Conservation (phyloP, 75 land plant species). For the Pinus taeda region DNA sequence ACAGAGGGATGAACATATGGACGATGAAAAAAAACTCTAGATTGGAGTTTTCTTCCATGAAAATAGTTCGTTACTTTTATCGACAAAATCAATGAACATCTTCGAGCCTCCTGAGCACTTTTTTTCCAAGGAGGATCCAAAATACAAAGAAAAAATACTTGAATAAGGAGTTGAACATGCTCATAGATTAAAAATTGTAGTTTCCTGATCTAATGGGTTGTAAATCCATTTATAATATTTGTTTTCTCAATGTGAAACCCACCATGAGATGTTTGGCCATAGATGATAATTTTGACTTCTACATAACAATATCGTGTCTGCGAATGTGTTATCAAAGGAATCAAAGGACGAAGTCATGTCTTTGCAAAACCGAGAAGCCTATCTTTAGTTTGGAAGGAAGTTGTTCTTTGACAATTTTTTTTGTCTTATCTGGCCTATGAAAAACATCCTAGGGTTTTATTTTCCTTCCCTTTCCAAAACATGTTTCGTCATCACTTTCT, state of each 20-base stretch:
- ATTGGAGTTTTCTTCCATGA: conserved; percentile 46
- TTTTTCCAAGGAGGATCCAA: conserved; percentile 78
- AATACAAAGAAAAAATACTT: conserved; percentile 74
- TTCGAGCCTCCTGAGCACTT: conserved; percentile 56
- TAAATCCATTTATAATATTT: conserved; percentile 43
- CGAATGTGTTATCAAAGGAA: conserved; percentile 45
- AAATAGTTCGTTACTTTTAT: conserved; percentile 48
- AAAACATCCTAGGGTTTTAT: conserved; percentile 15
- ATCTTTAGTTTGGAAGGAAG: conserved; percentile 24
- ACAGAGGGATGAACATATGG: conserved; percentile 60
- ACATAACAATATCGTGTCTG: conserved; percentile 14
- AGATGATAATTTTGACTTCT: conserved; percentile 13
- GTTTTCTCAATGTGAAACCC: conserved; percentile 7
- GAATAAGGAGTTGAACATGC: conserved; percentile 93
- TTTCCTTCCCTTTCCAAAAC: conserved; percentile 10
- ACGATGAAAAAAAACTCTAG: conserved; percentile 57
- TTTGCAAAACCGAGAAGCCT: conserved; percentile 41
- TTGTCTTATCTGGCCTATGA: conserved; percentile 69
- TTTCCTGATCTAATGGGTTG: conserved; percentile 82
- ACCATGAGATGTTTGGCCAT: conserved; percentile 14
- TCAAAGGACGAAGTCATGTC: conserved; percentile 68
- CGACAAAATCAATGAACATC: conserved; percentile 64
- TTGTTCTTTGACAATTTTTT: conserved; percentile 51
- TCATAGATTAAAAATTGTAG: conserved; percentile 87
- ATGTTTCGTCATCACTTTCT: conserved; percentile 86